These are phyloP conservation scores for Tricharina praecox DNA, from an alignment of 495 filamentous ascomycete genomes.

Conservation along the genomic window DNA sequence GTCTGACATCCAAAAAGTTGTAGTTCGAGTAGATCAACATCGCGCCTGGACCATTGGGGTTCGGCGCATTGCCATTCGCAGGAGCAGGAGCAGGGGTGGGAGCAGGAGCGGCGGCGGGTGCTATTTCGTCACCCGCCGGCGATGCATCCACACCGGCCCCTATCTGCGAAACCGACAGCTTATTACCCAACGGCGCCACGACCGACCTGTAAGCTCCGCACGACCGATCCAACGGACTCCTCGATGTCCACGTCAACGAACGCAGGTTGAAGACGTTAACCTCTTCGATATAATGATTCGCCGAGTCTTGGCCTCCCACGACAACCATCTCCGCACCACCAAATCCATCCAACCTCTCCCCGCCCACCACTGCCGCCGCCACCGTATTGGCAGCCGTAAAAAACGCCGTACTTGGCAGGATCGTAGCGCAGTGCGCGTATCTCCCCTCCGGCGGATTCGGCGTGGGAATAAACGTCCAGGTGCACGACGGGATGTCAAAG, in stretches of 20 bases:
- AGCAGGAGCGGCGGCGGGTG: too few species aligned
- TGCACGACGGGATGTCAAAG: conserved; percentile 69
- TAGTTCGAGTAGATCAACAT: conserved; percentile 99
- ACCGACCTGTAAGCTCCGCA: conserved; percentile 95
- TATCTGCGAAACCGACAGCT: conserved; percentile 51
- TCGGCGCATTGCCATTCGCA: conserved; percentile 7
- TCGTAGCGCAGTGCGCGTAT: conserved; percentile 91
- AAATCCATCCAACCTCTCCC: conserved; percentile 70
- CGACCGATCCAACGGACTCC: conserved; percentile 62
- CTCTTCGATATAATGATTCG: conserved; percentile 97
- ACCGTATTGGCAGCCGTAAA: conserved; percentile 46
- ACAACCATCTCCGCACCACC: conserved; percentile 96
- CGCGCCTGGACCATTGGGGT: conserved; percentile 31
- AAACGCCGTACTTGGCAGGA: conserved; percentile 68
- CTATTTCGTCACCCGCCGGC: conserved; percentile 21
- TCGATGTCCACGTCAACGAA: conserved; percentile 90
- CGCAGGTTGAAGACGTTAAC: conserved; percentile 95
- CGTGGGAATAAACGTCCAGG: conserved; percentile 71
- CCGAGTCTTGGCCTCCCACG: conserved; percentile 87
- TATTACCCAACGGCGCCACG: conserved; percentile 51
- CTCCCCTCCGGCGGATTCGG: conserved; percentile 72
- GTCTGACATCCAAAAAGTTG: conserved; percentile 91
- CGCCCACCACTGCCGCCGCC: conserved; percentile 27
- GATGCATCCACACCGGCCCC: conserved; percentile 32
- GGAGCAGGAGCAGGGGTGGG: conserved; percentile 14